Conservation (phyloP, 441 rosid species). For the Syzygium malaccense region DNA sequence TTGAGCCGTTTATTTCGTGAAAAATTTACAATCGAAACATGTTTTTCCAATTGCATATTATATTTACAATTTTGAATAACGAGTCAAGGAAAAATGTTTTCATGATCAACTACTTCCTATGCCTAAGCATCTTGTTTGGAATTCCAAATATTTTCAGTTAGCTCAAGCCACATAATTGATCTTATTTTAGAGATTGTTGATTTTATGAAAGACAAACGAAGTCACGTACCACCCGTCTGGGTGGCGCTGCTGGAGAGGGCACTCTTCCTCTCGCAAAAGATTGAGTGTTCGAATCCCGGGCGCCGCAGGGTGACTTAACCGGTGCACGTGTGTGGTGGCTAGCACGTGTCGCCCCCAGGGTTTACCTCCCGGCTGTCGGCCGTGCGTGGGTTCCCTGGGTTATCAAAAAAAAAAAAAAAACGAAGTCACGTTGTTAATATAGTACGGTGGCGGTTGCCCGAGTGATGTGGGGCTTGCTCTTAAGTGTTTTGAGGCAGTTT, state of each 20-base stretch:
- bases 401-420: no score
- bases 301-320: no score
- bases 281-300: no score
- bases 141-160: background rate
- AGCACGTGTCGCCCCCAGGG: no score
- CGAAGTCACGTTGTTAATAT: background rate
- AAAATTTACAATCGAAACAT: background rate
- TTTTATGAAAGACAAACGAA: background rate
- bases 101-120: background rate
- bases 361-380: no score
- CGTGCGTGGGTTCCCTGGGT: no score
- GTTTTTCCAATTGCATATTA: background rate
- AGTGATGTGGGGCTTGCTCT: background rate
- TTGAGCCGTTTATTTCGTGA: background rate
- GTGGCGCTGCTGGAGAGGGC: no score
- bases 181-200: background rate
- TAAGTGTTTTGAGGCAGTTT: background rate
- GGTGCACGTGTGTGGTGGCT: no score
- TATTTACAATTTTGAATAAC: background rate
- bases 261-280: no score
- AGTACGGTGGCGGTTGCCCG: background rate
- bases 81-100: background rate
- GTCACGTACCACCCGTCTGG: no score
- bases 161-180: background rate
- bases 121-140: background rate